Conservation (phyloP, 2,329 filamentous ascomycete genomes). For the Boeremia lycopersici region DNA sequence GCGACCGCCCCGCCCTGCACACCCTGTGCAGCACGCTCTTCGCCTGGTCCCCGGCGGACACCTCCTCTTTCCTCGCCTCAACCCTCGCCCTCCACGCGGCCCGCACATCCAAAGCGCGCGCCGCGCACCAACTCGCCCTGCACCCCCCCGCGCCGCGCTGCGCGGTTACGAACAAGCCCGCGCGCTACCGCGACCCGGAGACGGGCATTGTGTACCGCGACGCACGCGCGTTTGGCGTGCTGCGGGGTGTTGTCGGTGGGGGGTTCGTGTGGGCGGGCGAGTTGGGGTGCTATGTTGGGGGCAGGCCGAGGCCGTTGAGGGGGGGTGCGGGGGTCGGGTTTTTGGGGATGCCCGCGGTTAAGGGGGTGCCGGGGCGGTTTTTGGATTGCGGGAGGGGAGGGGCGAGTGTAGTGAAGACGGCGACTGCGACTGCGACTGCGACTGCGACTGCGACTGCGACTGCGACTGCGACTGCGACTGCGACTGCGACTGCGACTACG, state of each 20-base stretch:
- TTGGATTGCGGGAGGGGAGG: too few species aligned
- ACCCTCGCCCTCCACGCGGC: constrained; percentile 51
- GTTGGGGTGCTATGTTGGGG: constrained; percentile 83
- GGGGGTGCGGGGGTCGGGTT: constrained; percentile 38
- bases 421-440: too few species aligned
- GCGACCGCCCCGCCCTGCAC: constrained; percentile 57
- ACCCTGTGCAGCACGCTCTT: constrained; percentile 58
- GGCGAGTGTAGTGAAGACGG: too few species aligned
- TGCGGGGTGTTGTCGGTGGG: constrained; percentile 73
- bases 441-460: too few species aligned
- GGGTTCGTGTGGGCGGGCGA: constrained; percentile 83
- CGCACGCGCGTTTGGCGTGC: constrained; percentile 78
- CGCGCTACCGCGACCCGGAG: constrained; percentile 81
- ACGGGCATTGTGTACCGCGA: constrained; percentile 85
- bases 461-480: too few species aligned
- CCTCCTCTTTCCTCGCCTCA: constrained; percentile 35
- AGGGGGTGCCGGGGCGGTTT: constrained; percentile 82
- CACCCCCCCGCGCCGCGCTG: constrained; percentile 58
- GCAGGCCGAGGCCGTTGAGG: constrained; percentile 44
- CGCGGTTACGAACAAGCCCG: constrained; percentile 80
- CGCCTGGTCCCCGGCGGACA: constrained; percentile 37
- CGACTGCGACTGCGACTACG: too few species aligned
- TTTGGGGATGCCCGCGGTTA: constrained; percentile 64
- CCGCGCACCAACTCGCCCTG: constrained; percentile 28
- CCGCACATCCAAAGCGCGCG: constrained; percentile 53